Base-by-base conservation (phyloP, 78 protist genomes). In the Guillardia theta region DNA sequence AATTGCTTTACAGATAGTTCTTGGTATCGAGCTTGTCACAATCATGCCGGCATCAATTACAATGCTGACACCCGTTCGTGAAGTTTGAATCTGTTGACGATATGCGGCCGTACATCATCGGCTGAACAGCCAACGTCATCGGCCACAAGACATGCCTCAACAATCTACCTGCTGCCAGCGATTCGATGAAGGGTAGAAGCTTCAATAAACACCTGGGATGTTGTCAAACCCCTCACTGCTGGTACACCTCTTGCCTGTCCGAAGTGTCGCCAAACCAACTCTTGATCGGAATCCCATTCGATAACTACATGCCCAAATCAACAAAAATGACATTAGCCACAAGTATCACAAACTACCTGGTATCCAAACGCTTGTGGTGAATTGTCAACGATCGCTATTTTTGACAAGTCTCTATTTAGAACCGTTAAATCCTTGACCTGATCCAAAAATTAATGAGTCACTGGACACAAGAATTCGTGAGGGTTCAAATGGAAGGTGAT, bases 331-430 rank as follows among this genome's bases (percentile, higher is more conserved):
- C 70, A 58, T 30, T 30, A 0, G 70, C 21, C 70, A 6, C 70
- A 24, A 9, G 39, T 30, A 58, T 27, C 70, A 58, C 70, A 8
- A 30, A 24, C 27, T 58, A 96, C 98, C 88, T 97, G 98, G 83
- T 92, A 97, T 15, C 97, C 96, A 92, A 95, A 98, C 0, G 98
- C 98, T 36, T 95, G 97, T 12, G 99, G 99, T 36, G 97, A 94
- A 70, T 98, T 98, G 94, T 98, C 99, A 46, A 98, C 88, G 41
- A 98, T 95, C 47, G 95, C 88, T 1, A 92, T 8, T 50, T 78
- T 78, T 22, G 90, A 18, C 43, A 78, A 48, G 50, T 78, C 90
- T 0, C 90, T 46, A 48, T 50, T 43, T 27, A 78, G 90, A n/a
- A 78, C 90, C 1, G 45, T 78, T 18, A 78, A 19, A 19, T 78